phyloP scores from a whole-genome alignment of 257 asterid genomes.

The Lycium ferocissimum region DNA sequence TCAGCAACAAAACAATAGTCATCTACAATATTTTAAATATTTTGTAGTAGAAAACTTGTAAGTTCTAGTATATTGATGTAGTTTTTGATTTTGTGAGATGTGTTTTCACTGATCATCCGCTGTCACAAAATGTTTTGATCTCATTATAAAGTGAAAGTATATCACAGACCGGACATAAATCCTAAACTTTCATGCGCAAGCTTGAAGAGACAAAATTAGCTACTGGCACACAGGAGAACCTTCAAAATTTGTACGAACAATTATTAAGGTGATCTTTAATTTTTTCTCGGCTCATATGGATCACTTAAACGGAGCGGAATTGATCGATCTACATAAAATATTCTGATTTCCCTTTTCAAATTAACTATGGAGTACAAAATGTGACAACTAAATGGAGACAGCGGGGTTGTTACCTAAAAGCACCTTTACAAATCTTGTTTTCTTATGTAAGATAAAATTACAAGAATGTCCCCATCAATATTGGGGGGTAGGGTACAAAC shows the following conservation, averaged over 20 bases:
- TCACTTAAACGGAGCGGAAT: neutral
- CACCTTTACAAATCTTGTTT: neutral
- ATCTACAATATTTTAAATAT: neutral
- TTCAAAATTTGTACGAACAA: neutral
- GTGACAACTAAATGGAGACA: slow-evolving; percentile 19
- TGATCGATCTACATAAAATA: neutral
- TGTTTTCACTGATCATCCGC: neutral
- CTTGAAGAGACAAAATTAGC: too few species aligned
- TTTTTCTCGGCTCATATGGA: neutral
- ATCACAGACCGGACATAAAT: too few species aligned
- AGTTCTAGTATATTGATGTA: neutral
- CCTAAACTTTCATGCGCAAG: too few species aligned
- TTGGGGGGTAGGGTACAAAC: neutral
- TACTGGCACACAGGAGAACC: too few species aligned
- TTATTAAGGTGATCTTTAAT: neutral
- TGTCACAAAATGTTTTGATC: too few species aligned
- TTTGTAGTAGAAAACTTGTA: neutral
- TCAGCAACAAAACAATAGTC: neutral
- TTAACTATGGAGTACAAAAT: neutral
- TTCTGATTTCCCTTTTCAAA: neutral
- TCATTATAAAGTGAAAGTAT: too few species aligned
- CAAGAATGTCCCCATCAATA: neutral
- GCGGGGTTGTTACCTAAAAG: neutral
- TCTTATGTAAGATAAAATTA: neutral
- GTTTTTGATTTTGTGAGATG: neutral